A percentile compares a stretch with the other conserved stretches of the same genome.
Evolutionary conservation across 1,139 yeast genomes (phyloP).

Genomic region (Magnusiomyces starmeri): DNA sequence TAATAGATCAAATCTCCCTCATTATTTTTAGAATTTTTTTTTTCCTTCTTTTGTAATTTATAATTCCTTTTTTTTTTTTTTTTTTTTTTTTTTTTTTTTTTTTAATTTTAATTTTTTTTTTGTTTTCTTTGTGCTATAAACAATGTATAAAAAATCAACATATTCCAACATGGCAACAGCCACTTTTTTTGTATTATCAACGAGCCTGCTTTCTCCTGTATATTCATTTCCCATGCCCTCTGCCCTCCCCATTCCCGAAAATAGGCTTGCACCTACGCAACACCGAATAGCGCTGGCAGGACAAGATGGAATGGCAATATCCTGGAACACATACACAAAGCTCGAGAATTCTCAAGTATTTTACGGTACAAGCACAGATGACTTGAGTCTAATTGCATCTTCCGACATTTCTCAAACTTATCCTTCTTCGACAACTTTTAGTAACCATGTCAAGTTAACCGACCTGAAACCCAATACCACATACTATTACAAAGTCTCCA

Average conservation of each 20-base stretch:
- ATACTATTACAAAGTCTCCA: constrained; percentile 26
- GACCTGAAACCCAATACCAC: constrained; percentile 26
- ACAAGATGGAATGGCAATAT: constrained; percentile 24
- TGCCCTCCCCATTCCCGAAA: constrained; percentile 6
- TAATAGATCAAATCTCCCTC: too few species aligned
- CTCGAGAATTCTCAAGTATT: constrained; percentile 23
- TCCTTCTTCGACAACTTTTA: constrained; percentile 25
- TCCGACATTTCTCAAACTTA: constrained; percentile 25
- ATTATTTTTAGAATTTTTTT: too few species aligned
- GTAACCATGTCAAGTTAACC: constrained; percentile 27
- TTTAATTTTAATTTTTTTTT: neutral
- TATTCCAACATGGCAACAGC: neutral
- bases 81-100: neutral
- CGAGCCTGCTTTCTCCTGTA: too few species aligned
- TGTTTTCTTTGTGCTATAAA: neutral
- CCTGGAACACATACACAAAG: constrained; percentile 27
- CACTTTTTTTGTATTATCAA: neutral
- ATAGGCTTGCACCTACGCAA: constrained; percentile 17
- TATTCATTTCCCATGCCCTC: constrained; percentile 2
- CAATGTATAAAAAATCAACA: neutral
- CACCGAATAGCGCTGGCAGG: constrained; percentile 28
- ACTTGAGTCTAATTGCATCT: constrained; percentile 18
- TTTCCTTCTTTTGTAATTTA: too few species aligned
- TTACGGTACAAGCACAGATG: constrained; percentile 24
- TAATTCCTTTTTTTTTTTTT: neutral